Conservation (phyloP, 352 stramenopile species). For the Globisporangium paroecandrum region DNA sequence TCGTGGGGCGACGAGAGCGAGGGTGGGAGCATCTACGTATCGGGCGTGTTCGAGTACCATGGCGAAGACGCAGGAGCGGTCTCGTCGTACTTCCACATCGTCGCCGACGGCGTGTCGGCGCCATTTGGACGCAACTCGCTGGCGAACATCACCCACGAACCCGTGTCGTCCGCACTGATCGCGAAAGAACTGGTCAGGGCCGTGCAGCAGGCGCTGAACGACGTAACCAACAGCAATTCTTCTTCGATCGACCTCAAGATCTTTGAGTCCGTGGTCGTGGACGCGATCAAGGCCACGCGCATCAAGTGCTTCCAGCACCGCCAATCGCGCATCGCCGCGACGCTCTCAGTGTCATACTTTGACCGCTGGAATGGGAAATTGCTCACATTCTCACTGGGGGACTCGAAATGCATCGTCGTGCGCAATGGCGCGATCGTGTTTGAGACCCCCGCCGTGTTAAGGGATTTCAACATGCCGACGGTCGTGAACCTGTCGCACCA, state of each 20-base stretch:
- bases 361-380: conserved; percentile 62
- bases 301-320: conserved; percentile 56
- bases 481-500: conserved; percentile 62
- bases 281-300: conserved; percentile 52
- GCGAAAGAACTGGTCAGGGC: conserved; percentile 48
- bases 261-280: conserved; percentile 52
- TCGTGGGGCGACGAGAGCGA: conserved; percentile 18
- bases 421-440: conserved; percentile 48
- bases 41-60: conserved; percentile 45
- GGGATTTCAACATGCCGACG: conserved; percentile 79
- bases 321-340: conserved; percentile 63
- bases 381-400: conserved; percentile 67
- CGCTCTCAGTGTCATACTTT: conserved; percentile 69
- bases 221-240: conserved; percentile 55
- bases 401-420: conserved; percentile 73
- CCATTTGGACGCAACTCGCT: conserved; percentile 46
- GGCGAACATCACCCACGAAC: conserved; percentile 19
- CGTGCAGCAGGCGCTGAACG: conserved; percentile 43
- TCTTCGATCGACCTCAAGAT: conserved; percentile 28
- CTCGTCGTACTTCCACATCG: conserved; percentile 68
- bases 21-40: conserved; percentile 35
- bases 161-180: conserved; percentile 59
- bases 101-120: conserved; percentile 71
- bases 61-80: conserved; percentile 66
- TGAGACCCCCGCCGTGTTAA: conserved; percentile 60